Base-by-base conservation (phyloP, 805 yeast species). In the Pichia deserticola region DNA sequence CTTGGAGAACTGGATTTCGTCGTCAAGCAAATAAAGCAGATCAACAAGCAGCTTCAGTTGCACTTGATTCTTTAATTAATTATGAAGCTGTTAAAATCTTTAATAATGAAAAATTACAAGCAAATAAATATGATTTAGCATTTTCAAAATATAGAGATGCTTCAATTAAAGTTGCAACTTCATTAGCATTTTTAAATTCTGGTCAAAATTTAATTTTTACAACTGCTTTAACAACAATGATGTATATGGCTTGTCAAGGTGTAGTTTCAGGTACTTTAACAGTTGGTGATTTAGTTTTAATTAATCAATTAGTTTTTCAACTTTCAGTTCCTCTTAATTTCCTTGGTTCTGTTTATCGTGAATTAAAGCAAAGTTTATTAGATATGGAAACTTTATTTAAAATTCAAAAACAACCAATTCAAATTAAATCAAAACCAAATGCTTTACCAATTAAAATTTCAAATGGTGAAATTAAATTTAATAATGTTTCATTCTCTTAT, bases 211-310 rank as follows among this genome's bases (percentile, higher is more conserved):
- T 85, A 49, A 86, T 86, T 34, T 86, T 86, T 68, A 87, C 97
- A 0, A 68, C 86, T 39, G 98, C 99, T 1, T 71, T 93, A 54
- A 93, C 99, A 1, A 86, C 83, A 2, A 93, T 93, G 95, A 93
- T 93, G 99, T 93, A 87, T 65, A 84, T 93, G 95, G 97, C 97
- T 13, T 88, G 96, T 60, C 80, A 82, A 49, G 98, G 98, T 30
- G 93, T 93, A n/a, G 81, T 89, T 12, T 67, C 77, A 3, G 96
- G 96, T 0, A 66, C 79, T 0, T 71, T 93, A 49, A 84, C 95
- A 0, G 97, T 93, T 25, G 99, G 99, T 57, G 99, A 93, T 64
- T 73, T 93, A 61, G 98, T 93, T 25, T 73, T 93, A 52, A 92
- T 93, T 56, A 93, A 93, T 67, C 99, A 93, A 69, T 76, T 93